These are phyloP conservation scores for Didymella lethalis DNA, from an alignment of 2,329 filamentous ascomycete species.

Conservation along the genomic window DNA sequence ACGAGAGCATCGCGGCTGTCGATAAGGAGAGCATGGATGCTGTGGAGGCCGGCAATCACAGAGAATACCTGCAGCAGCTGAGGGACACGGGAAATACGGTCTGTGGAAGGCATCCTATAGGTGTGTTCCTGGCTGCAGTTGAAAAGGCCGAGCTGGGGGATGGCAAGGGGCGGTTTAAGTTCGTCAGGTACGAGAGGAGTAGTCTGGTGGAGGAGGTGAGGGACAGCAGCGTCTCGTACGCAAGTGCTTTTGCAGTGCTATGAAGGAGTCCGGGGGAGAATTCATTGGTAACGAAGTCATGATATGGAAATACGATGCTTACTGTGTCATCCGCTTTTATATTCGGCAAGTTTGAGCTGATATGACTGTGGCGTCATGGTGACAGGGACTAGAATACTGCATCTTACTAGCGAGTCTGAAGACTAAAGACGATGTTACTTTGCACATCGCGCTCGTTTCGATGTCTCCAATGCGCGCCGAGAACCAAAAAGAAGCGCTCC, in stretches of 20 bases:
- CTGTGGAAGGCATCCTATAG: conserved; percentile 93
- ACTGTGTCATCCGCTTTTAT: background rate
- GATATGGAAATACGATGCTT: background rate
- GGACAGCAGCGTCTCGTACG: conserved; percentile 94
- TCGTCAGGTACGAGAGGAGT: conserved; percentile 89
- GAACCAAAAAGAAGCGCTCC: too few species aligned
- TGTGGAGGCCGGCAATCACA: conserved; percentile 77
- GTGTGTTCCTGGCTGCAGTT: conserved; percentile 86
- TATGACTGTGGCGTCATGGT: too few species aligned
- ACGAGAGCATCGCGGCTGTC: conserved; percentile 82
- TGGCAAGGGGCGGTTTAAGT: conserved; percentile 69
- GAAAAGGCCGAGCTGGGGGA: conserved; percentile 67
- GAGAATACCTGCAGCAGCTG: conserved; percentile 73
- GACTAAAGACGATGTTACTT: too few species aligned
- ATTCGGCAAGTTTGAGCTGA: too few species aligned
- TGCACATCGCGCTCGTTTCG: too few species aligned
- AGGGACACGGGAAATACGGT: conserved; percentile 84
- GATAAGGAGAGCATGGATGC: conserved; percentile 86
- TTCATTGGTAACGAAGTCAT: background rate
- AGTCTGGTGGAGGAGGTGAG: conserved; percentile 70
- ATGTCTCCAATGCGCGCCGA: too few species aligned
- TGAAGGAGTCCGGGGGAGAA: conserved; percentile 7
- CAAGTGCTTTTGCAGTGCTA: conserved; percentile 81
- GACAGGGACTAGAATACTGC: too few species aligned
- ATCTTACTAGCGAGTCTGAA: too few species aligned